Percentiles rank a stretch among this genome's conserved stretches.
Evolutionary conservation across 2,329 filamentous ascomycete species (phyloP).

Genomic region (Pseudogymnoascus sp.): DNA sequence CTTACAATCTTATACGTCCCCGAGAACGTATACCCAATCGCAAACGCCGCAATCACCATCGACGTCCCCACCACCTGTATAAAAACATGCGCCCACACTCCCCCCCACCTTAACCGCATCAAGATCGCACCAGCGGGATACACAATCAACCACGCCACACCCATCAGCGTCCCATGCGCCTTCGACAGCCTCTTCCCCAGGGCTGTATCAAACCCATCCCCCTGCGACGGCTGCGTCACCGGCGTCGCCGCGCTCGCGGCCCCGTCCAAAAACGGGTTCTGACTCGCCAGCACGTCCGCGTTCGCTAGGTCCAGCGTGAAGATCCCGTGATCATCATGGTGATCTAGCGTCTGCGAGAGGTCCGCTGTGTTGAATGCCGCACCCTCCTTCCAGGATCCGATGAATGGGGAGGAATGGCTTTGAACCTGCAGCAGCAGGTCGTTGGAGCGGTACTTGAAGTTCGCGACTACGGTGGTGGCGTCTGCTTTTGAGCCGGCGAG

Average conservation of each 20-base stretch:
- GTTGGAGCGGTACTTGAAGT: not conserved
- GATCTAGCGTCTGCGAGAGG: not conserved
- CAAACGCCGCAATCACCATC: constrained; percentile 53
- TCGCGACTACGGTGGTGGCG: not conserved
- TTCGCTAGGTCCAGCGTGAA: not conserved
- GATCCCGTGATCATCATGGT: not conserved
- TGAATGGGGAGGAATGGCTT: not conserved
- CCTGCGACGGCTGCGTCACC: not conserved
- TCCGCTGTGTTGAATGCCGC: not conserved
- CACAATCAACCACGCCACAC: constrained; percentile 46
- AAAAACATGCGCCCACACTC: constrained; percentile 39
- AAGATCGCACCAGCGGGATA: constrained; percentile 52
- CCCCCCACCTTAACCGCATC: constrained; percentile 38
- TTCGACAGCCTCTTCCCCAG: constrained; percentile 11
- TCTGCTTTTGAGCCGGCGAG: not conserved
- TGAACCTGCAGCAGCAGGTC: not conserved
- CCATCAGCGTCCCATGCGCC: constrained; percentile 53
- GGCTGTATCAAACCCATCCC: not conserved
- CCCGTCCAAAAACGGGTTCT: not conserved
- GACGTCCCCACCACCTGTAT: constrained; percentile 47
- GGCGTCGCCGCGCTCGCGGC: not conserved
- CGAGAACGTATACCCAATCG: constrained; percentile 43
- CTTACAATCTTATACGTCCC: constrained; percentile 35
- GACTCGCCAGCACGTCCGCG: not conserved
- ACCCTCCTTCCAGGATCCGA: not conserved